A percentile compares a stretch with the other conserved stretches of the same genome.
Conservation (phyloP, 345 rosid species). For the Theobroma cacao region DNA sequence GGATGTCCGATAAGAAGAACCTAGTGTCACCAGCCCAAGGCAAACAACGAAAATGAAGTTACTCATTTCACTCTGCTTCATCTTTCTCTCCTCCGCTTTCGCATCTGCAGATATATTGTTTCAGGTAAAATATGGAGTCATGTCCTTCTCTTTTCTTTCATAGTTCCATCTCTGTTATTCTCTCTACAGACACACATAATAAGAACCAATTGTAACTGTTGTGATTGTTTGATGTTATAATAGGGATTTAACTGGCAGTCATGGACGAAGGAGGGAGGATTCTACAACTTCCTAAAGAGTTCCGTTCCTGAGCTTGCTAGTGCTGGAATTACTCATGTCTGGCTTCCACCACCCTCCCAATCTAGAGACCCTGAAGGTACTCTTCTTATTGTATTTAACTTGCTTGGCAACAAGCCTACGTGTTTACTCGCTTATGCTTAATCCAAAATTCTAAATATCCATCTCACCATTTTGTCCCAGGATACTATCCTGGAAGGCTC, state of each 20-base stretch:
- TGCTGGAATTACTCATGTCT: constrained; percentile 74
- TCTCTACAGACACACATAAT: too few species aligned
- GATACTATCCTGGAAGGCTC: constrained; percentile 77
- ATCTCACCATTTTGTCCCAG: constrained; percentile 21
- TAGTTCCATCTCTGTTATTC: too few species aligned
- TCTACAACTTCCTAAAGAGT: constrained; percentile 63
- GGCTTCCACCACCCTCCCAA: constrained; percentile 94
- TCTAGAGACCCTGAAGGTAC: constrained; percentile 58
- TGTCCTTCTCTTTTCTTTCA: background rate
- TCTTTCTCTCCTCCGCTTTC: constrained; percentile 31
- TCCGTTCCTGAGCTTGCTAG: constrained; percentile 49
- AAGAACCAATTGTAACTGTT: too few species aligned
- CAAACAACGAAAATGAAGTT: too few species aligned
- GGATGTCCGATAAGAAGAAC: too few species aligned
- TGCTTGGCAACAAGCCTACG: too few species aligned
- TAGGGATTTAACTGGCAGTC: constrained; percentile 94
- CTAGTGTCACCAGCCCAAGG: too few species aligned
- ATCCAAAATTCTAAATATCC: too few species aligned
- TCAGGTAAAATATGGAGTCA: constrained; percentile 34
- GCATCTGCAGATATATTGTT: constrained; percentile 44
- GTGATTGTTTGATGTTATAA: background rate
- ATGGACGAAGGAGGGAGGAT: constrained; percentile 57
- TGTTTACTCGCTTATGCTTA: too few species aligned
- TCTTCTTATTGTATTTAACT: too few species aligned
- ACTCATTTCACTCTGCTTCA: constrained; percentile 18